phyloP scores from a whole-genome alignment of 208 protist species.

The Trypanosomatidae sp. region DNA sequence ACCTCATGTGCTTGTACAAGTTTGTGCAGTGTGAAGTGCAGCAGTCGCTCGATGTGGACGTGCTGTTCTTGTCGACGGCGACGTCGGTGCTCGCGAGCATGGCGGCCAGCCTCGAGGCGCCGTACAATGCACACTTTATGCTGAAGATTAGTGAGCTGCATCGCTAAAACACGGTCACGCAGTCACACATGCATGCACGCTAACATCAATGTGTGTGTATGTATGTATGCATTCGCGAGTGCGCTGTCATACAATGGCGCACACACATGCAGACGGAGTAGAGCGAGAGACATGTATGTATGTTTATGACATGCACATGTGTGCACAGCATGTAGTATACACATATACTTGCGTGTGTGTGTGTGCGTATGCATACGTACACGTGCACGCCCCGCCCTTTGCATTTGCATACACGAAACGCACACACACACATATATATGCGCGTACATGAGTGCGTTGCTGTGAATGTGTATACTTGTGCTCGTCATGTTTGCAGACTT shows the following conservation, averaged over 20 bases:
- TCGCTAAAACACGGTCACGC: slow-evolving; percentile 8
- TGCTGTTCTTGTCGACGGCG: slow-evolving; percentile 50
- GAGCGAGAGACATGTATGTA: too few relatives aligned
- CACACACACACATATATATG: too few relatives aligned
- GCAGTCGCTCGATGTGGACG: slow-evolving; percentile 52
- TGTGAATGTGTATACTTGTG: too few relatives aligned
- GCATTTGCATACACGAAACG: too few relatives aligned
- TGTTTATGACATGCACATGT: too few relatives aligned
- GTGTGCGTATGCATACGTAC: too few relatives aligned
- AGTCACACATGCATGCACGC: neutral
- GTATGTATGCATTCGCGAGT: neutral
- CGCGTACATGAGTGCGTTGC: too few relatives aligned
- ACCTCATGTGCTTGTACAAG: slow-evolving; percentile 53
- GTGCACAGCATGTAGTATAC: too few relatives aligned
- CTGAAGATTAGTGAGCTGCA: slow-evolving; percentile 48
- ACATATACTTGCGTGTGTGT: too few relatives aligned
- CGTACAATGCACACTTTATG: slow-evolving; percentile 61
- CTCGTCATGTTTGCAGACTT: too few relatives aligned
- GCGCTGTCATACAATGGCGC: neutral
- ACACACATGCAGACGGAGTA: too few relatives aligned
- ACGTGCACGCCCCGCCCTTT: too few relatives aligned
- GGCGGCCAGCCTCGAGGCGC: slow-evolving; percentile 31
- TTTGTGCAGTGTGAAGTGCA: slow-evolving; percentile 41
- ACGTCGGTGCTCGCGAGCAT: slow-evolving; percentile 63
- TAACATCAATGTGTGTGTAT: neutral